Base-by-base conservation (phyloP, 768 basidiomycete species). In the Coprinopsis marcescibilis region DNA sequence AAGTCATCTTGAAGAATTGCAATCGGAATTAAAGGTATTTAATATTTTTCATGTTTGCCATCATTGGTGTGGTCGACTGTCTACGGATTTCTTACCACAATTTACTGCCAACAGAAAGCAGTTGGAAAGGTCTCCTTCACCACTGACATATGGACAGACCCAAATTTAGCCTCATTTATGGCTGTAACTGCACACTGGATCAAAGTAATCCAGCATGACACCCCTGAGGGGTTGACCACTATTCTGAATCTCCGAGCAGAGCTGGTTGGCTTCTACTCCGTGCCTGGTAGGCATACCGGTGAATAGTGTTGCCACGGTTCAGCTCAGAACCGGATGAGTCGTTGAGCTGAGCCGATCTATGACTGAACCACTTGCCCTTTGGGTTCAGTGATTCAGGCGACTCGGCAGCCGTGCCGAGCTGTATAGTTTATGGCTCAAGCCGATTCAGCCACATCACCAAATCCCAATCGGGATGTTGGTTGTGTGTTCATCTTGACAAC, bases 171-270 rank as follows among this genome's bases (percentile, higher is more conserved):
- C 0, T 60, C 70, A 10, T 73, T 57, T 52, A 71, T 73, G 67
- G 72, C 67, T 10, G 60, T 71, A 0, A 74, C 70, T 2, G 67
- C 62, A 1, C 72, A 73, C 44, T 75, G 65, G 67, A 63, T 71
- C 27, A 43, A 69, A 41, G 40, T 48, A 2, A 47, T 37, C 11
- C 11, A 43, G 0, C 45, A 55, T 2, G 38, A 57, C 17, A 59
- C 61, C 21, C 13, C 49, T 2, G 29, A 52, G 14, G 56, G 66
- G 20, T 42, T 52, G 15, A 52, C 61, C 25, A 52, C 59, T 6
- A 48, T 53, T 2, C 59, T 66, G 20, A 52, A 56, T 10, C 50
- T 69, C 1, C 55, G 61, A 4, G 54, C 66, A 3, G 63, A 64
- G 17, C 54, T 73, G 0, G 61, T 69, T 43, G 67, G 64, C 0